These are phyloP conservation scores for Plasmodium blacklocki DNA, from an alignment of 169 alveolate genomes.

Conservation along the genomic window DNA sequence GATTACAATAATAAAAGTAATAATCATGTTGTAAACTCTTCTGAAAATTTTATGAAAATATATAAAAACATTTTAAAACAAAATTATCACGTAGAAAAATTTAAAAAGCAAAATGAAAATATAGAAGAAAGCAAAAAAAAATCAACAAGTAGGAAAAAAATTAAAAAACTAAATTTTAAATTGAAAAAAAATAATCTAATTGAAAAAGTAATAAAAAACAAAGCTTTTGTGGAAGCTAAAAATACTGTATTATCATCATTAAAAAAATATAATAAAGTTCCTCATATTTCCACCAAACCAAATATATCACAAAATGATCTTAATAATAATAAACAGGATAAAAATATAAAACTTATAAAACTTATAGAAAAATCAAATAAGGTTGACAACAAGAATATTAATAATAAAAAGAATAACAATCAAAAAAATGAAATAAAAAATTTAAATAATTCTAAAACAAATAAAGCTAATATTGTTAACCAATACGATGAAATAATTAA, in stretches of 20 bases:
- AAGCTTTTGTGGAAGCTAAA: conserved; percentile 28
- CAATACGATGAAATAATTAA: conserved; percentile 55
- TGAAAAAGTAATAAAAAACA: conserved; percentile 67
- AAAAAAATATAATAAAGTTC: neutral
- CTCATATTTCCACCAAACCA: no score
- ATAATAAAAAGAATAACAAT: neutral
- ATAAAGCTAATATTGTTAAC: conserved; percentile 19
- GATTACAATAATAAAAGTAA: neutral
- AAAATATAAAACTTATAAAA: neutral
- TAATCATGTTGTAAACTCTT: neutral
- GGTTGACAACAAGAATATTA: neutral
- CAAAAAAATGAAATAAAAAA: neutral
- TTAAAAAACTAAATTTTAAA: conserved; percentile 60
- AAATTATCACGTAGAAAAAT: conserved; percentile 39
- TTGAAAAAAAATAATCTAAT: conserved; percentile 55
- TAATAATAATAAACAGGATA: neutral
- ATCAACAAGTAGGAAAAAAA: conserved; percentile 49
- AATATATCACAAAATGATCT: neutral
- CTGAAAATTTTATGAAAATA: conserved; percentile 43
- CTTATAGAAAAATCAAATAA: neutral
- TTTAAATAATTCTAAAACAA: conserved; percentile 8
- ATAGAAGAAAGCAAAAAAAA: conserved; percentile 44
- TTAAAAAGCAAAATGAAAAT: conserved; percentile 38
- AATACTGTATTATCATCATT: neutral
- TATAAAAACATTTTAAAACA: conserved; percentile 33